Evolutionary conservation across 495 filamentous ascomycete genomes (phyloP).

Genomic region (Talaromyces wortmannii): DNA sequence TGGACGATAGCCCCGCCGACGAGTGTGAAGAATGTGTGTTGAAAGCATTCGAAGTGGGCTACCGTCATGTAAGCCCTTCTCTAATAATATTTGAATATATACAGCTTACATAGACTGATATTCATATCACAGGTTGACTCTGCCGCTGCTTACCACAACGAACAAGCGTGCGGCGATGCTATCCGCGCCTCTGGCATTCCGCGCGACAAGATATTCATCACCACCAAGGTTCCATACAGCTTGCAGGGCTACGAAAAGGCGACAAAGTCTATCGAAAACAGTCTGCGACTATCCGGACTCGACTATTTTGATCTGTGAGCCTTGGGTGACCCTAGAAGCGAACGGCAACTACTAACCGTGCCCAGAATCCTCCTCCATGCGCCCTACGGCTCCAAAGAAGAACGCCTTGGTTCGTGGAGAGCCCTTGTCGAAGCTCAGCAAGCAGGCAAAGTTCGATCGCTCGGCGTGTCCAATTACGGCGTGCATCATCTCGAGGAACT

Average conservation of each 20-base stretch:
- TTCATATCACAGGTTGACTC: slow-evolving; percentile 39
- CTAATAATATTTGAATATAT: slow-evolving; percentile 6
- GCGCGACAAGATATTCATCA: slow-evolving; percentile 59
- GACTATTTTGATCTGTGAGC: slow-evolving; percentile 61
- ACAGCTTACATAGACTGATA: not conserved
- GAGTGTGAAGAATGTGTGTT: slow-evolving; percentile 48
- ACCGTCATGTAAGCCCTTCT: slow-evolving; percentile 53
- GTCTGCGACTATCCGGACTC: slow-evolving; percentile 40
- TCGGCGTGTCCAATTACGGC: slow-evolving; percentile 52
- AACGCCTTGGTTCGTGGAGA: slow-evolving; percentile 43
- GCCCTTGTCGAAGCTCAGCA: slow-evolving; percentile 50
- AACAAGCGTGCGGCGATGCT: slow-evolving; percentile 49
- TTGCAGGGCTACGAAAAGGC: slow-evolving; percentile 46
- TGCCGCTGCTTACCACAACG: slow-evolving; percentile 60
- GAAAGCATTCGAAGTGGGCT: slow-evolving; percentile 63
- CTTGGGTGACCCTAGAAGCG: not conserved
- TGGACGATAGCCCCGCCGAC: slow-evolving; percentile 30
- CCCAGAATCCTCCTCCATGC: slow-evolving; percentile 47
- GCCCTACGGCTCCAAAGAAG: slow-evolving; percentile 46
- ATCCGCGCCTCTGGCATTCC: slow-evolving; percentile 39
- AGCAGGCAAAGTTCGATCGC: slow-evolving; percentile 42
- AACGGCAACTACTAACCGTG: not conserved
- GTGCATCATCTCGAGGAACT: slow-evolving; percentile 54
- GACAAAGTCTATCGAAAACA: slow-evolving; percentile 46
- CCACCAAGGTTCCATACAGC: slow-evolving; percentile 57